Conservation (phyloP, 805 yeast species). For the Saccharomyces paradoxus region DNA sequence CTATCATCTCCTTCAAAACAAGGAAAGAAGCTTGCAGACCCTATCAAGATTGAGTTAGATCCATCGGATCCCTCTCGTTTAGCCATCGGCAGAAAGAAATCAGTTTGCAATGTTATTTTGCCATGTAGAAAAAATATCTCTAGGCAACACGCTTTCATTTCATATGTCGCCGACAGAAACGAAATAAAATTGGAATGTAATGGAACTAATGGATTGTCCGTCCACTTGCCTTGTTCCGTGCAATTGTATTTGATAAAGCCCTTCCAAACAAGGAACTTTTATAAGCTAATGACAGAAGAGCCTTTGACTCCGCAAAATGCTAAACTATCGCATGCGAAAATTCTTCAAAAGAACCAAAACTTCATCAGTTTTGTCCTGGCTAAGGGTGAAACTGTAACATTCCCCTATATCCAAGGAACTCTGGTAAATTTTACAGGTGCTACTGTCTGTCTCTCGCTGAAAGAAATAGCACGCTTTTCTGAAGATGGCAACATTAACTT, state of each 20-base stretch:
- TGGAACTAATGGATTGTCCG: slow-evolving; percentile 75
- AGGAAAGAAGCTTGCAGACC: not conserved
- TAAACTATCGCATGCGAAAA: slow-evolving; percentile 15
- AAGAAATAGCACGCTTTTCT: slow-evolving; percentile 26
- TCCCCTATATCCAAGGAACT: slow-evolving; percentile 58
- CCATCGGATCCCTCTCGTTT: slow-evolving; percentile 15
- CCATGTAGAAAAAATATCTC: slow-evolving; percentile 29
- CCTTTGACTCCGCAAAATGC: slow-evolving; percentile 3
- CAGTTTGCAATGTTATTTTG: slow-evolving; percentile 25
- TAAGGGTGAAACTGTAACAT: slow-evolving; percentile 52
- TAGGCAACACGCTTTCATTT: slow-evolving; percentile 29
- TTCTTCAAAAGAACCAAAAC: slow-evolving; percentile 10
- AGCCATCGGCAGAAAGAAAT: slow-evolving; percentile 26
- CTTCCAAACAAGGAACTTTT: slow-evolving; percentile 16
- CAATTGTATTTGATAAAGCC: slow-evolving; percentile 27
- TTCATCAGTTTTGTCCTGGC: slow-evolving; percentile 33
- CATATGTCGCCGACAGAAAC: slow-evolving; percentile 35
- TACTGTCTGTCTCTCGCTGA: slow-evolving; percentile 48
- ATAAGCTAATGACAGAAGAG: slow-evolving; percentile 12
- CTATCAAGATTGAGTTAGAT: slow-evolving; percentile 11
- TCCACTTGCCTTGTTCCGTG: slow-evolving; percentile 48
- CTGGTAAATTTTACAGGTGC: slow-evolving; percentile 50
- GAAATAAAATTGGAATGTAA: slow-evolving; percentile 53
- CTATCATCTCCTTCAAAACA: not conserved
- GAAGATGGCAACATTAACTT: slow-evolving; percentile 43